phyloP scores from a whole-genome alignment of 208 protist species.

The Tetramitus jugosus region DNA sequence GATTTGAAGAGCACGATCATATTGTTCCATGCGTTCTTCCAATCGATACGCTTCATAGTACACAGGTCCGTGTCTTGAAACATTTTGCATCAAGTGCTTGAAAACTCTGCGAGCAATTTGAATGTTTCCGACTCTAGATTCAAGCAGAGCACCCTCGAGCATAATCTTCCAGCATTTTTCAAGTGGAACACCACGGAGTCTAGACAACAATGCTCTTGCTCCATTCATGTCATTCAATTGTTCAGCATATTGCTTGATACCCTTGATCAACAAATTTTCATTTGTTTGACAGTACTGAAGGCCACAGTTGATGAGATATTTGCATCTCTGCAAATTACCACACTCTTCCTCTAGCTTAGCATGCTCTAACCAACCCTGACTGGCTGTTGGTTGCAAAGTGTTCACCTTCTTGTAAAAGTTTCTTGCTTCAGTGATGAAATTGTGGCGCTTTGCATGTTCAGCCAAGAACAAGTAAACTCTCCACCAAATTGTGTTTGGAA shows the following conservation, averaged over 20 bases:
- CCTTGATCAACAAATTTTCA: constrained; percentile 54
- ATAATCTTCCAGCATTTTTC: constrained; percentile 58
- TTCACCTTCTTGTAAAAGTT: constrained; percentile 43
- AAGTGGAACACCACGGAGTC: constrained; percentile 19
- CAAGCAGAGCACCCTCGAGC: constrained; percentile 61
- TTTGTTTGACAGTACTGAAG: constrained; percentile 50
- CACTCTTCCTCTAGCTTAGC: constrained; percentile 73
- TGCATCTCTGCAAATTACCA: constrained; percentile 45
- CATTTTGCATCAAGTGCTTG: constrained; percentile 53
- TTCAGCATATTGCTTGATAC: constrained; percentile 52
- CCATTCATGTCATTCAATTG: constrained; percentile 41
- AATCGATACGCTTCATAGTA: constrained; percentile 59
- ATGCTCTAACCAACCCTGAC: constrained; percentile 58
- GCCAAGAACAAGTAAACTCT: constrained; percentile 58
- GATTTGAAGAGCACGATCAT: constrained; percentile 46
- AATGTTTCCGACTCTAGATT: constrained; percentile 52
- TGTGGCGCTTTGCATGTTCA: constrained; percentile 55
- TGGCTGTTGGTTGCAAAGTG: constrained; percentile 42
- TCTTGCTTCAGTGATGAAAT: constrained; percentile 44
- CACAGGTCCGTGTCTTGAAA: constrained; percentile 57
- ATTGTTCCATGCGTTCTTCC: constrained; percentile 50
- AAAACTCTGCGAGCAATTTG: constrained; percentile 41
- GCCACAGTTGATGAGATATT: constrained; percentile 39
- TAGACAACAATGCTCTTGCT: constrained; percentile 40
- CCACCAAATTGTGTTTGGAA: constrained; percentile 40